phyloP scores from a whole-genome alignment of 2,329 filamentous ascomycete species.

The Aspergillus novoparasiticus region DNA sequence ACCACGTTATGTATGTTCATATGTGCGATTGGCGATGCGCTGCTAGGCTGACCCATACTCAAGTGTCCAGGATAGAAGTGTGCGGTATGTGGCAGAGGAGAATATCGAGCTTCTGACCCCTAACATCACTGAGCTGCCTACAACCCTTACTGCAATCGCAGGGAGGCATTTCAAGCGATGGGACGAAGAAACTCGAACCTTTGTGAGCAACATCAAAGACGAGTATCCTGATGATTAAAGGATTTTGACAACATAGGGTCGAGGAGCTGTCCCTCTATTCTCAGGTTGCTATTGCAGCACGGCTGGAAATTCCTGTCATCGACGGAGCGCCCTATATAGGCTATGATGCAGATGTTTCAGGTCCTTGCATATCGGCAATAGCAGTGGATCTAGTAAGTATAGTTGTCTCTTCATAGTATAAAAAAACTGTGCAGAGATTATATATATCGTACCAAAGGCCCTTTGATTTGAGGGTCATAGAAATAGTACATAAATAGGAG shows the following conservation, averaged over 20 bases:
- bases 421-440: too few relatives aligned
- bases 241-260: neutral
- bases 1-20: constrained; percentile 77
- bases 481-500: too few relatives aligned
- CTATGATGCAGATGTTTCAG: too few relatives aligned
- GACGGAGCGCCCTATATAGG: too few relatives aligned
- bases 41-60: constrained; percentile 22
- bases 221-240: constrained; percentile 83
- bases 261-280: neutral
- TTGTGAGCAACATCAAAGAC: constrained; percentile 81
- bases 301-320: neutral
- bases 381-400: too few relatives aligned
- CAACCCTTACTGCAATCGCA: constrained; percentile 64
- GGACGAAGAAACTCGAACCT: constrained; percentile 65
- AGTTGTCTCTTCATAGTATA: too few relatives aligned
- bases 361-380: too few relatives aligned
- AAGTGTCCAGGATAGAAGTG: constrained; percentile 67
- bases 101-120: constrained; percentile 69
- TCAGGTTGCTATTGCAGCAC: neutral
- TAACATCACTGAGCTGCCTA: constrained; percentile 54
- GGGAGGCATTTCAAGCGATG: constrained; percentile 90
- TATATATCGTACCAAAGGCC: too few relatives aligned
- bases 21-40: constrained; percentile 2
- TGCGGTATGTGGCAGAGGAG: constrained; percentile 77
- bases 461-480: too few relatives aligned